Evolutionary conservation across 768 basidiomycete genomes (phyloP).

Genomic region (Mycena belliarum): DNA sequence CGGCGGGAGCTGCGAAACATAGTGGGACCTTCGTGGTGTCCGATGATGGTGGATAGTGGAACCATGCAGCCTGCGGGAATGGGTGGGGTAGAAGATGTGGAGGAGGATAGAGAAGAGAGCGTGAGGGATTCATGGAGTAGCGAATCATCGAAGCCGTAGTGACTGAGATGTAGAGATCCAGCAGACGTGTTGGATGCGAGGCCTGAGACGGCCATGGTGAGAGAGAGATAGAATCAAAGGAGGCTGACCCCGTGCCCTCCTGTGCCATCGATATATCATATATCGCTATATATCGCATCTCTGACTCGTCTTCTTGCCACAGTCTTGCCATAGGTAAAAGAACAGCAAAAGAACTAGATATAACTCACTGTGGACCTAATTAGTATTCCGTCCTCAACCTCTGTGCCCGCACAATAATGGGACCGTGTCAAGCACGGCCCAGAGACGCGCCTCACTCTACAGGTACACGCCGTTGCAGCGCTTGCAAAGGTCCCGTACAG

Average conservation of each 20-base stretch:
- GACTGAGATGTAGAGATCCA: constrained; percentile 12
- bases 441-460: neutral
- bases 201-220: constrained; percentile 3
- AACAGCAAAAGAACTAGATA: no score
- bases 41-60: constrained; percentile 29
- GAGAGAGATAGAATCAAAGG: no score
- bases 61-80: constrained; percentile 29
- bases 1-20: constrained; percentile 26
- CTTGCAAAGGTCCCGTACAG: neutral
- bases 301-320: no score
- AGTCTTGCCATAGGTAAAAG: no score
- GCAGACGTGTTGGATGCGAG: constrained; percentile 6
- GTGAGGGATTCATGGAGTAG: constrained; percentile 37
- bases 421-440: constrained; percentile 6
- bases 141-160: constrained; percentile 17
- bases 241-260: no score
- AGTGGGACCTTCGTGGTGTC: constrained; percentile 31
- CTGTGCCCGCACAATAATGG: no score
- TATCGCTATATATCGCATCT: no score
- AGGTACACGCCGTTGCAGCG: neutral
- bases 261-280: no score
- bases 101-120: constrained; percentile 34
- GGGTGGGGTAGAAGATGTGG: constrained; percentile 30
- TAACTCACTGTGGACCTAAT: no score
- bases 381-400: no score